Evolutionary conservation across 1,284 basidiomycete species (phyloP), one percentile per base, ranked within the genome.

Genomic region (Polyporus tsugae): DNA sequence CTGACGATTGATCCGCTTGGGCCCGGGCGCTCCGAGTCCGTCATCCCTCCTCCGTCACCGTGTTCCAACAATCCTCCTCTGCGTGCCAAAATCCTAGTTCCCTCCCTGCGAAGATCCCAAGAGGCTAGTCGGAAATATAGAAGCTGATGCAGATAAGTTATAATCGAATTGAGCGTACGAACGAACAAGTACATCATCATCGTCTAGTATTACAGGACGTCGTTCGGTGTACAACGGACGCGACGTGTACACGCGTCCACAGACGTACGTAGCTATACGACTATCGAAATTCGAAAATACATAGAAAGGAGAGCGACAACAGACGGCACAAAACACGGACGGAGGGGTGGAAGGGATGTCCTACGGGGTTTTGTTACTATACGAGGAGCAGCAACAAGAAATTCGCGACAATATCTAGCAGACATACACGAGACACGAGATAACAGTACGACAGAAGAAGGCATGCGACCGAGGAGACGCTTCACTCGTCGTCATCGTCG

Each of bases 401-500:
- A 53, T 44, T 49, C 66, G 42, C 57, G 57, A 55, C 65, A 62
- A 68, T 70, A 71, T 69, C 70, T 71, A 72, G 66, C 70, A 63
- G 69, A 59, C 64, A 70, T 46, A 46, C 59, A 72, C 55, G 42
- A 25, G 33, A 71, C 63, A 69, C 62, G 67, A 57, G 49, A 67
- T 33, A 66, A 70, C 41, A 71, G 64, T 61, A 66, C 55, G 44
- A 6, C 17, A 49, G 35, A 64, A 41, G 19, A 57, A 44, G 57
- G 59, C 42, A 65, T 58, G 35, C 44, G 55, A 33, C 66, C 38
- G 66, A 61, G 60, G 63, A 68, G 60, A 22, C 33, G 49, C 72
- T 66, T 77, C 72, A 83, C 63, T 86, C 85, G 72, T 86, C 86
- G 73, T 87, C 88, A 49, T 90, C 88, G 66, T 92, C 89, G 60